Conservation (phyloP, 192 early-diverging fungal genomes). For the Umbelopsis sp. region DNA sequence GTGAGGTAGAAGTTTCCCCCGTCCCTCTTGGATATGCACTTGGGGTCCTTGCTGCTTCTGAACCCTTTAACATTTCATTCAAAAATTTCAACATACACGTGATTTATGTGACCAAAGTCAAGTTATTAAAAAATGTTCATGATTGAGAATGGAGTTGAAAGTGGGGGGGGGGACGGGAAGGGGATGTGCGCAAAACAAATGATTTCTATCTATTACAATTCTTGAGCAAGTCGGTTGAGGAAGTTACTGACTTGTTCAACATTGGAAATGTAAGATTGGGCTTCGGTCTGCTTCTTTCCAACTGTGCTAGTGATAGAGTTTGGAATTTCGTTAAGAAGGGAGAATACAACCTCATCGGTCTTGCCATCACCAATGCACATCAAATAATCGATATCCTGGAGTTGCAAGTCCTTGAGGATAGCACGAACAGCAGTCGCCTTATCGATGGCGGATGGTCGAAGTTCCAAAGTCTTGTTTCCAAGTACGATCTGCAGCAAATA, state of each 20-base stretch:
- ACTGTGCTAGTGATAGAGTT: conserved; percentile 87
- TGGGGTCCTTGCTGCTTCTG: neutral
- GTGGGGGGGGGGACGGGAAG: neutral
- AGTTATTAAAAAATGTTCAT: neutral
- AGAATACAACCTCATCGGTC: conserved; percentile 95
- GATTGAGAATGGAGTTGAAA: neutral
- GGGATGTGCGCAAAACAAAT: neutral
- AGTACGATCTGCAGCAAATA: conserved; percentile 72
- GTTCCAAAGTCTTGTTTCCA: conserved; percentile 96
- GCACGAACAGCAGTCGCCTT: conserved; percentile 87
- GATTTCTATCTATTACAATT: conserved; percentile 29
- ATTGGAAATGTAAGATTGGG: conserved; percentile 81
- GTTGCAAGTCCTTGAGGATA: conserved; percentile 78
- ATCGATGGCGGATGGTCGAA: conserved; percentile 91
- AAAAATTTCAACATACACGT: neutral
- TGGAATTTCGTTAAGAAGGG: conserved; percentile 57
- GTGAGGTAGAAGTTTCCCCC: too few species aligned
- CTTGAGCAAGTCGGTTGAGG: conserved; percentile 38
- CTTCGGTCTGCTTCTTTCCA: conserved; percentile 96
- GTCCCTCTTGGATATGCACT: neutral
- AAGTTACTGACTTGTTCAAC: conserved; percentile 55
- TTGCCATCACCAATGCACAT: conserved; percentile 93
- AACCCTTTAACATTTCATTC: neutral
- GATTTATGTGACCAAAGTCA: neutral
- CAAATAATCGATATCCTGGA: conserved; percentile 62